Percentiles rank a stretch among this genome's conserved stretches.
These are phyloP conservation scores for Ustanciosporium gigantosporum DNA, from an alignment of 1,284 basidiomycete species.

Conservation along the genomic window DNA sequence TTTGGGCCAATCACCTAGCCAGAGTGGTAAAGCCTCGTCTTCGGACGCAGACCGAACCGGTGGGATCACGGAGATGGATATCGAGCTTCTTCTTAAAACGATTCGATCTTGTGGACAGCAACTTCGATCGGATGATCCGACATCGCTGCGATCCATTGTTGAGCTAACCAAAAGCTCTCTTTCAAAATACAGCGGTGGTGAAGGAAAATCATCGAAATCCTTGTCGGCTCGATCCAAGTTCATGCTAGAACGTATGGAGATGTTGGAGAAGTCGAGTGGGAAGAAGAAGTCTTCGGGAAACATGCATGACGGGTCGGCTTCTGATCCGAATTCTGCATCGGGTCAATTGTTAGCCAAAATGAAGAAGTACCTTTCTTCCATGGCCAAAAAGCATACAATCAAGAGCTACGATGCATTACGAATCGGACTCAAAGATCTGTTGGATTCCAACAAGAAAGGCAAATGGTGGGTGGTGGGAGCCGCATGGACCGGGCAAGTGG, in stretches of 20 bases:
- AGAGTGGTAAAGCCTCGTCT: constrained; percentile 24
- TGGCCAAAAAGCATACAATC: constrained; percentile 49
- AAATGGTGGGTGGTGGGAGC: constrained; percentile 99
- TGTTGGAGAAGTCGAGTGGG: constrained; percentile 30
- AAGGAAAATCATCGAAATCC: not conserved
- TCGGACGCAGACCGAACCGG: too few relatives aligned
- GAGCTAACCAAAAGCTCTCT: constrained; percentile 41
- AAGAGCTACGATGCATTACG: constrained; percentile 44
- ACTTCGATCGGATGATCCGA: constrained; percentile 50
- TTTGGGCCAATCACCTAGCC: constrained; percentile 64
- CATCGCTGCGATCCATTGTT: constrained; percentile 53
- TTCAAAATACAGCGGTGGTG: constrained; percentile 3
- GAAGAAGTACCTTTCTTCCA: constrained; percentile 47
- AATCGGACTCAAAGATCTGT: constrained; percentile 73
- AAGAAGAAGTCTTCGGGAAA: not conserved
- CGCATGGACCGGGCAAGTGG: constrained; percentile 89
- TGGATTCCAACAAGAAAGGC: constrained; percentile 79
- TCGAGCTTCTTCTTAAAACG: constrained; percentile 85
- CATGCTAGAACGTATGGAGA: constrained; percentile 56
- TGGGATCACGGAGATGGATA: constrained; percentile 26
- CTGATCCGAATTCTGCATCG: constrained; percentile 10
- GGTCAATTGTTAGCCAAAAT: constrained; percentile 34
- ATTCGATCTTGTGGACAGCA: constrained; percentile 64
- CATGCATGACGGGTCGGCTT: not conserved
- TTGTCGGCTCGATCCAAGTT: constrained; percentile 49